These are phyloP conservation scores for Geosiphon pyriformis DNA, from an alignment of 192 early-diverging fungal species.

Conservation along the genomic window DNA sequence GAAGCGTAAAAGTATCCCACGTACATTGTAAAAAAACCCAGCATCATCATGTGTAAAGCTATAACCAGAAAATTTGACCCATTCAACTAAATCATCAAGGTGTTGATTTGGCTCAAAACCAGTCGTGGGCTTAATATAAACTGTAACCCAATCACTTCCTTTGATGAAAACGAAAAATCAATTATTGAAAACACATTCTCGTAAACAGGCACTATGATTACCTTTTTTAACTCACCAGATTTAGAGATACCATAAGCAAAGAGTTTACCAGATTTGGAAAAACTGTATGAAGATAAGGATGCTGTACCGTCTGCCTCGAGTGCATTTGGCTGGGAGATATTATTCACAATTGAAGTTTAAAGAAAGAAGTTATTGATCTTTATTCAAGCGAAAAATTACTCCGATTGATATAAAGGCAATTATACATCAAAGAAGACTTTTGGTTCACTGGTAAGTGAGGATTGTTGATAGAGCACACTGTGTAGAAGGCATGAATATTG, in stretches of 20 bases:
- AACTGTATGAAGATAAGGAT: slow-evolving; percentile 40
- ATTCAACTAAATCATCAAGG: slow-evolving; percentile 36
- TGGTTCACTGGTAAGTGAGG: slow-evolving; percentile 36
- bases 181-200: background rate
- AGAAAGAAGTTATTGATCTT: background rate
- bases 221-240: slow-evolving; percentile 42
- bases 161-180: background rate
- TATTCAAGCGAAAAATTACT: background rate
- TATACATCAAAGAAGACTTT: slow-evolving; percentile 39
- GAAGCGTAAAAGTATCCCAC: slow-evolving; percentile 2
- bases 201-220: too few relatives aligned
- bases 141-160: slow-evolving; percentile 59
- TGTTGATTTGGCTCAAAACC: slow-evolving; percentile 28
- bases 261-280: slow-evolving; percentile 53
- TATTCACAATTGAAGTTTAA: too few relatives aligned
- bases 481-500: background rate
- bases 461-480: slow-evolving; percentile 50
- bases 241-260: slow-evolving; percentile 51
- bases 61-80: slow-evolving; percentile 56
- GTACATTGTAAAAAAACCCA: slow-evolving; percentile 62
- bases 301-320: slow-evolving; percentile 57
- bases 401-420: background rate
- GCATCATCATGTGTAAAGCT: slow-evolving; percentile 62
- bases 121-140: slow-evolving; percentile 40
- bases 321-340: slow-evolving; percentile 41